These are phyloP conservation scores for Blastobotrys capitulatus DNA, from an alignment of 1,139 yeast species.

Conservation along the genomic window DNA sequence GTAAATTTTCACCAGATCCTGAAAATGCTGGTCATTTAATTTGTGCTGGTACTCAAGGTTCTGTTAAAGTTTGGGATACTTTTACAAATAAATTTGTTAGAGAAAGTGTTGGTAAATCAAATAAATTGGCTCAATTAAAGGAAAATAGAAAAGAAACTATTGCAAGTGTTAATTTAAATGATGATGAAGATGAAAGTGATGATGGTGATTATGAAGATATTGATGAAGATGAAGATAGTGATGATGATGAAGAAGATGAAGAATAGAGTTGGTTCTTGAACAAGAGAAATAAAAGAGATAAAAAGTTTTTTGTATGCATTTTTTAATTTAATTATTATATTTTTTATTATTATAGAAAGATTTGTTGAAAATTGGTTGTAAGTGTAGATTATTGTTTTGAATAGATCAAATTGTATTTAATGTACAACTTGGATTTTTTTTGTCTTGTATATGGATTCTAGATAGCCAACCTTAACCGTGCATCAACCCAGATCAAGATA, in stretches of 20 bases:
- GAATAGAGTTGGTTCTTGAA: too few species aligned
- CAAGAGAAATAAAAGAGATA: too few species aligned
- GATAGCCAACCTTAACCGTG: too few species aligned
- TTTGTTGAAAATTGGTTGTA: too few species aligned
- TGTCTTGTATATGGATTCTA: too few species aligned
- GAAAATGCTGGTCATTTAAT: slow-evolving; percentile 82
- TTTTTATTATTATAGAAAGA: too few species aligned
- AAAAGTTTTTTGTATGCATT: too few species aligned
- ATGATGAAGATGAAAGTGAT: slow-evolving; percentile 48
- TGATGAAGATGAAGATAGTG: slow-evolving; percentile 9
- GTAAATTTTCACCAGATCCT: slow-evolving; percentile 79
- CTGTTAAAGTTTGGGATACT: slow-evolving; percentile 88
- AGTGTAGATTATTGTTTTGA: too few species aligned
- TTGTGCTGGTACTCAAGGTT: slow-evolving; percentile 83
- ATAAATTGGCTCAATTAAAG: slow-evolving; percentile 46
- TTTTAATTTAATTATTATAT: too few species aligned
- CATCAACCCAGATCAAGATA: too few species aligned
- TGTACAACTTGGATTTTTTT: too few species aligned
- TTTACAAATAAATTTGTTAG: slow-evolving; percentile 79
- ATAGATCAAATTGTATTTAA: too few species aligned
- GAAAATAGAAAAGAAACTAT: slow-evolving; percentile 44
- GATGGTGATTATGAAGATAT: slow-evolving; percentile 33
- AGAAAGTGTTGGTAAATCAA: slow-evolving; percentile 57
- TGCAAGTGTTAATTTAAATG: slow-evolving; percentile 52
- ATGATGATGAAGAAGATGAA: neutral